Percentiles rank a stretch among this genome's conserved stretches.
Conservation (phyloP, 345 rosid genomes). For the Ceriops decandra region DNA sequence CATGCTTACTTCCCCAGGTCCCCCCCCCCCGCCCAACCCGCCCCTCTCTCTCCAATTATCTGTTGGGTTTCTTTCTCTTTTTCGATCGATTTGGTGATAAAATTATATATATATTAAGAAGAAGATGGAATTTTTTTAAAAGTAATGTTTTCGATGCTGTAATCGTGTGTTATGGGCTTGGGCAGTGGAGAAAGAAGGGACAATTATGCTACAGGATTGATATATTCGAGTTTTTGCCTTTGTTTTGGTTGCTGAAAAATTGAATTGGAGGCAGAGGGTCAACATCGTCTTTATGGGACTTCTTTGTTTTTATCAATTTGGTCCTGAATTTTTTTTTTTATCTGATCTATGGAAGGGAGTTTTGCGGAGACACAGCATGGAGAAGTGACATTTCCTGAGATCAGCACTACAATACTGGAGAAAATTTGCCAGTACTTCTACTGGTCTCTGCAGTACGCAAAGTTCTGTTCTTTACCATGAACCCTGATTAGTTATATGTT, state of each 20-base stretch:
- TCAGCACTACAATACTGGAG: slow-evolving; percentile 73
- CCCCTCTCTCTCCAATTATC: not conserved
- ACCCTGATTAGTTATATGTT: not conserved
- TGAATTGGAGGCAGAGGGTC: no score
- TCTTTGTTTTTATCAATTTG: no score
- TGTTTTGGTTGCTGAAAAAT: no score
- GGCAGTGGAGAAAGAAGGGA: no score
- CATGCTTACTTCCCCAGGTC: slow-evolving; percentile 92
- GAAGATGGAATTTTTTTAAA: slow-evolving; percentile 24
- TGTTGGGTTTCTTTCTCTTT: not conserved
- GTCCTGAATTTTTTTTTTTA: no score
- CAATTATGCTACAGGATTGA: no score
- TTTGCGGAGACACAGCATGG: slow-evolving; percentile 71
- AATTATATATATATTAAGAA: no score
- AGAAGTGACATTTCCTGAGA: slow-evolving; percentile 81
- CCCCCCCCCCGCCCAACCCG: no score
- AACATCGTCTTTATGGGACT: no score
- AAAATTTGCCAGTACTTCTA: slow-evolving; percentile 88
- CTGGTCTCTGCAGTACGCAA: slow-evolving; percentile 85
- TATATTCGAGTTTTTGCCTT: no score
- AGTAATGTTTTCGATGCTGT: no score
- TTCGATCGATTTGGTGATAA: not conserved
- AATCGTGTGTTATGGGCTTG: no score
- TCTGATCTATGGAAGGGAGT: slow-evolving; percentile 39
- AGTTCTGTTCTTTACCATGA: slow-evolving; percentile 28